These are phyloP conservation scores for Rhodotorula sp. DNA, from an alignment of 1,284 basidiomycete species.

Conservation along the genomic window DNA sequence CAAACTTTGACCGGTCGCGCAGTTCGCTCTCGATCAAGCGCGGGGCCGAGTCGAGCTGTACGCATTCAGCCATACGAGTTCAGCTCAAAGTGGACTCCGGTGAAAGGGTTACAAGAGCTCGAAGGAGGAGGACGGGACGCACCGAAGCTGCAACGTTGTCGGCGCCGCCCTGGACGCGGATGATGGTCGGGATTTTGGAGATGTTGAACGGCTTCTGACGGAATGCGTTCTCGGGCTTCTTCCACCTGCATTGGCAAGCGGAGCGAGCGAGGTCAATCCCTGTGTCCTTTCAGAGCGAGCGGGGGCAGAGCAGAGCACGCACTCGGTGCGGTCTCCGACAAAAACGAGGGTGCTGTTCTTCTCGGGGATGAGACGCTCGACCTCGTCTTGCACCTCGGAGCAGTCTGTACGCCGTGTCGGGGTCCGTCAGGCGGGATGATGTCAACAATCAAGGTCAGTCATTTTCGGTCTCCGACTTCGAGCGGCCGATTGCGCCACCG, in stretches of 20 bases:
- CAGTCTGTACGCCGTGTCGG: conserved; percentile 1
- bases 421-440: not conserved
- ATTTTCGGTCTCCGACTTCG: too few relatives aligned
- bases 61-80: not conserved
- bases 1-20: conserved; percentile 45
- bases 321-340: conserved; percentile 66
- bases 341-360: conserved; percentile 65
- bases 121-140: conserved; percentile 46
- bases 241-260: conserved; percentile 62
- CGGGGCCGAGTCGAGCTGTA: conserved; percentile 54
- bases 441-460: not conserved
- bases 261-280: not conserved
- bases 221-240: conserved; percentile 60
- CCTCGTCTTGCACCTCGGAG: conserved; percentile 49
- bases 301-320: conserved; percentile 1
- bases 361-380: conserved; percentile 62
- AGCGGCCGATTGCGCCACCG: too few relatives aligned
- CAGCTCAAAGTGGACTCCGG: not conserved
- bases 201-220: conserved; percentile 66
- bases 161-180: conserved; percentile 51
- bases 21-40: conserved; percentile 63
- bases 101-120: conserved; percentile 1
- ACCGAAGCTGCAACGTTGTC: conserved; percentile 57
- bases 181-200: conserved; percentile 66
- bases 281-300: too few relatives aligned